These are phyloP conservation scores for Leccinum uliginosum DNA, from an alignment of 768 basidiomycete genomes.

Conservation along the genomic window DNA sequence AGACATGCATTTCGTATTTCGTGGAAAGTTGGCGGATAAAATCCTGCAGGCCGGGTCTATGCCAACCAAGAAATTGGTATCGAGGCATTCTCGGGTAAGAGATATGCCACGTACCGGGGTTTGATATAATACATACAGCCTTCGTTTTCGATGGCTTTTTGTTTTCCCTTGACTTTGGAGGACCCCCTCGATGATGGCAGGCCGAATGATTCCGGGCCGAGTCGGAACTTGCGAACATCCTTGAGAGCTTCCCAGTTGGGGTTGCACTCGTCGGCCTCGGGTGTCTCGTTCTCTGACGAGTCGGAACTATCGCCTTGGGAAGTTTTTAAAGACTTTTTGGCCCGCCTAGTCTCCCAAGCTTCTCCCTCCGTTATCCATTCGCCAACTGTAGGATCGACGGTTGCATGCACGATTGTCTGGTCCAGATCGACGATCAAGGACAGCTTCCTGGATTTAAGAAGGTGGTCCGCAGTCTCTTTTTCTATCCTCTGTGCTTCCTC, in stretches of 20 bases:
- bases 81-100: background rate
- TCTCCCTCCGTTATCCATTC: constrained; percentile 92
- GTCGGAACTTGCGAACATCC: constrained; percentile 85
- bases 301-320: constrained; percentile 30
- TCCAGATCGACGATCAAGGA: constrained; percentile 98
- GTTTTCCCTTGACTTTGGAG: constrained; percentile 51
- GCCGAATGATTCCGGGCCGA: constrained; percentile 73
- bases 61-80: background rate
- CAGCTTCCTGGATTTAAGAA: constrained; percentile 72
- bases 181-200: constrained; percentile 38
- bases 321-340: constrained; percentile 36
- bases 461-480: constrained; percentile 71
- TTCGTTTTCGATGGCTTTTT: constrained; percentile 63
- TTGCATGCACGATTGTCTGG: constrained; percentile 98
- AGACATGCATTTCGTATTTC: constrained; percentile 98
- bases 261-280: constrained; percentile 63
- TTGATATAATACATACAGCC: constrained; percentile 98
- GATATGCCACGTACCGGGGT: constrained; percentile 62
- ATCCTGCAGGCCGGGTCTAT: constrained; percentile 74
- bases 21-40: constrained; percentile 70
- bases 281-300: constrained; percentile 37
- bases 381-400: constrained; percentile 96
- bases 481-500: constrained; percentile 92
- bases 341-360: constrained; percentile 66
- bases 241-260: constrained; percentile 91